These are phyloP conservation scores for Penicillium chermesinum DNA, from an alignment of 495 filamentous ascomycete species.

Conservation along the genomic window DNA sequence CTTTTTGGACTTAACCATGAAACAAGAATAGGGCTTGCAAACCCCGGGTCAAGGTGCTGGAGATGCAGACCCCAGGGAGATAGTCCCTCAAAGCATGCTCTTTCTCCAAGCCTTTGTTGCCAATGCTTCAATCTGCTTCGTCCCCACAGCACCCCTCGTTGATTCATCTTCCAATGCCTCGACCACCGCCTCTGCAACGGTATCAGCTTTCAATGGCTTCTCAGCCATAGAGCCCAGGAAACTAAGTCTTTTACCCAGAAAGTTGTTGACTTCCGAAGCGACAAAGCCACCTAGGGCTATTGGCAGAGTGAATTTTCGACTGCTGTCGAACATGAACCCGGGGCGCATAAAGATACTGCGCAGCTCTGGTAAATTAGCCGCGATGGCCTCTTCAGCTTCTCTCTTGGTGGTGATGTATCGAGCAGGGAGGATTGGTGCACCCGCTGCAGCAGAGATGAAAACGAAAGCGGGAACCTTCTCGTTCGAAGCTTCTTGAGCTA, in stretches of 20 bases:
- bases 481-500: conserved; percentile 72
- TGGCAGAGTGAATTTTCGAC: conserved; percentile 74
- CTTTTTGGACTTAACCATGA: conserved; percentile 2
- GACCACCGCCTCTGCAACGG: conserved; percentile 78
- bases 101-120: conserved; percentile 75
- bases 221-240: conserved; percentile 72
- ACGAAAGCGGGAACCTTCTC: conserved; percentile 65
- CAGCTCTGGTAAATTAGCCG: conserved; percentile 63
- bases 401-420: conserved; percentile 91
- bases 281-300: conserved; percentile 68
- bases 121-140: conserved; percentile 64
- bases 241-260: conserved; percentile 67
- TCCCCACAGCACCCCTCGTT: conserved; percentile 64
- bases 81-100: conserved; percentile 64
- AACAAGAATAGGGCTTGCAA: conserved; percentile 1
- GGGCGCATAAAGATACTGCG: conserved; percentile 77
- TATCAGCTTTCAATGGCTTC: conserved; percentile 81
- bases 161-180: conserved; percentile 68
- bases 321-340: conserved; percentile 84
- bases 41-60: not conserved
- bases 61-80: not conserved
- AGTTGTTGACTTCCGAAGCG: conserved; percentile 63
- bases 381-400: conserved; percentile 79
- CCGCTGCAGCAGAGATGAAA: conserved; percentile 83
- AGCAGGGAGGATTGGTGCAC: conserved; percentile 72